These are phyloP conservation scores for Xylaria sp. DNA, from an alignment of 2,329 filamentous ascomycete species.

Conservation along the genomic window DNA sequence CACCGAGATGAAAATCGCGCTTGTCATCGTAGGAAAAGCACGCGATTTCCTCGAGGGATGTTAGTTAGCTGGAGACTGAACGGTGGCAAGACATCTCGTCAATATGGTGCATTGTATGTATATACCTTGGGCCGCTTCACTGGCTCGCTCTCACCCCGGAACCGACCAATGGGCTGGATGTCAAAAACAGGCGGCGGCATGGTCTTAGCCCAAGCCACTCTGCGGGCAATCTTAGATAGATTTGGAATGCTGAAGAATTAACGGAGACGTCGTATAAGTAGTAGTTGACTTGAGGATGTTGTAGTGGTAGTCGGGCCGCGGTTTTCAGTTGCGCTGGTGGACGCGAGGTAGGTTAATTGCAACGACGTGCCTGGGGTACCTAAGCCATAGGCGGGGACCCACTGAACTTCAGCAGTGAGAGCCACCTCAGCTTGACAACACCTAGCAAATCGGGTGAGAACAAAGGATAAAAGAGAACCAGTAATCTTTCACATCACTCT, in stretches of 20 bases:
- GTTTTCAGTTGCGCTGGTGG: background rate
- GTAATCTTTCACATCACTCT: too few species aligned
- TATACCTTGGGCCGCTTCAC: conserved; percentile 77
- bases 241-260: background rate
- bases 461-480: too few species aligned
- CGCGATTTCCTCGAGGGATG: conserved; percentile 74
- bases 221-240: too few species aligned
- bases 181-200: conserved; percentile 53
- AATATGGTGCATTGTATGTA: too few species aligned
- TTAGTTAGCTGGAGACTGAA: conserved; percentile 3
- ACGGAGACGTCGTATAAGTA: background rate
- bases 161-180: conserved; percentile 73
- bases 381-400: background rate
- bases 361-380: background rate
- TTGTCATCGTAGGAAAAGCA: conserved; percentile 92
- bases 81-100: background rate
- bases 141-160: conserved; percentile 69
- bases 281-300: background rate
- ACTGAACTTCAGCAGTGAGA: background rate
- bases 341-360: background rate
- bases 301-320: background rate
- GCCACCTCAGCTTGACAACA: too few species aligned
- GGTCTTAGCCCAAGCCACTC: background rate
- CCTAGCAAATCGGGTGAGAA: too few species aligned
- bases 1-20: conserved; percentile 76